Evolutionary conservation across 208 protist species (phyloP).

Genomic region (Wallacemonas sp.): DNA sequence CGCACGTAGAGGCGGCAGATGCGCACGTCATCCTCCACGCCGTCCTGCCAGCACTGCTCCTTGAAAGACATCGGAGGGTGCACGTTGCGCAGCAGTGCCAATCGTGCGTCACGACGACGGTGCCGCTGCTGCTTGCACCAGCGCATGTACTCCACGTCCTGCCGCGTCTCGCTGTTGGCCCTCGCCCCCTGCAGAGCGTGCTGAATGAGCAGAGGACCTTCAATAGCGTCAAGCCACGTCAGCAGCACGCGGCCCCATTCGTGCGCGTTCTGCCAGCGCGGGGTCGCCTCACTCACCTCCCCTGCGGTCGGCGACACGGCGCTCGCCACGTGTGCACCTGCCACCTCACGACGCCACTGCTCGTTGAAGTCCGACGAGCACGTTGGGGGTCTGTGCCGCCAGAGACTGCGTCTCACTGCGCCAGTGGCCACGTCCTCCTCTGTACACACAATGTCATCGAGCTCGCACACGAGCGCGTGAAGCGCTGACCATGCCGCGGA

Average conservation of each 20-base stretch:
- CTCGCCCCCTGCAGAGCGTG: slow-evolving; percentile 19
- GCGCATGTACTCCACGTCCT: slow-evolving; percentile 14
- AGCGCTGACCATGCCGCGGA: slow-evolving; percentile 17
- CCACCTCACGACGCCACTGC: background rate
- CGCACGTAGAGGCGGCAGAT: slow-evolving; percentile 21
- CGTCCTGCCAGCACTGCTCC: slow-evolving; percentile 27
- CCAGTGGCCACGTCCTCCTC: slow-evolving; percentile 21
- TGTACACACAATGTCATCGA: slow-evolving; percentile 36
- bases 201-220: slow-evolving; percentile 16
- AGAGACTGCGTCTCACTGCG: background rate
- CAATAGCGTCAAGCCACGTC: background rate
- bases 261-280: slow-evolving; percentile 10
- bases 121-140: slow-evolving; percentile 18
- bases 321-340: no score
- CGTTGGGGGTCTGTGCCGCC: background rate
- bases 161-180: slow-evolving; percentile 10
- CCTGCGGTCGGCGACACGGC: no score
- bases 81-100: slow-evolving; percentile 18
- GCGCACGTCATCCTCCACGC: slow-evolving; percentile 37
- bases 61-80: slow-evolving; percentile 24
- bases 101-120: slow-evolving; percentile 11
- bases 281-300: no score
- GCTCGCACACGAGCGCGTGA: slow-evolving; percentile 9
- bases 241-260: background rate
- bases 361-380: background rate